These are phyloP conservation scores for Coemansia sp. DNA, from an alignment of 192 early-diverging fungal genomes.

Conservation along the genomic window DNA sequence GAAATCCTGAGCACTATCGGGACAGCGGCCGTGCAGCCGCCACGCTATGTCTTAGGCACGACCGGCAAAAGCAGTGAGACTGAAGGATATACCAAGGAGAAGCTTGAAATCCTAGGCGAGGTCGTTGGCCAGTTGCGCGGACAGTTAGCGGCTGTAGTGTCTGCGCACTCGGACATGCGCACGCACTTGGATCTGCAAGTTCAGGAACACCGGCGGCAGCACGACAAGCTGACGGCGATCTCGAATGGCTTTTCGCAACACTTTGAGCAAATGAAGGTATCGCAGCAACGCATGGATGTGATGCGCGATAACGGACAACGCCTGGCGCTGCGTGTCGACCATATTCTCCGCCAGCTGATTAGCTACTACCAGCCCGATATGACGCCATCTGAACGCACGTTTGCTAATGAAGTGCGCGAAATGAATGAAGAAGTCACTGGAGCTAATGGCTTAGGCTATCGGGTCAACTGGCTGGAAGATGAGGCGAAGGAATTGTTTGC, in stretches of 20 bases:
- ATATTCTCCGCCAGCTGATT: constrained; percentile 65
- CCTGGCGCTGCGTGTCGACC: constrained; percentile 61
- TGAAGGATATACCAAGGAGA: constrained; percentile 38
- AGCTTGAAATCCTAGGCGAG: constrained; percentile 41
- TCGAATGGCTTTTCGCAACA: constrained; percentile 45
- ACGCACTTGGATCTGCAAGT: constrained; percentile 43
- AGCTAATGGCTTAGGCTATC: constrained; percentile 25
- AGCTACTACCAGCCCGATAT: constrained; percentile 66
- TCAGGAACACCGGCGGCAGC: constrained; percentile 56
- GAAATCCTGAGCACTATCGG: constrained; percentile 4
- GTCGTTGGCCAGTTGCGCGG: constrained; percentile 50
- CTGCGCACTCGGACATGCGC: constrained; percentile 53
- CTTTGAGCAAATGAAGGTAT: constrained; percentile 44
- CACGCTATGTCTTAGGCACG: constrained; percentile 47
- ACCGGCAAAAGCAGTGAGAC: constrained; percentile 19
- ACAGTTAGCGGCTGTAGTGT: constrained; percentile 52
- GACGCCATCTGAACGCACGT: constrained; percentile 59
- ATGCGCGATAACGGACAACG: constrained; percentile 42
- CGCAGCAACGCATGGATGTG: constrained; percentile 53
- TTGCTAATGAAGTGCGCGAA: constrained; percentile 37
- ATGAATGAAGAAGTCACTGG: constrained; percentile 35
- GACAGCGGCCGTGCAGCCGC: constrained; percentile 27
- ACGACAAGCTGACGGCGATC: constrained; percentile 46
- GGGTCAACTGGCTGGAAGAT: constrained; percentile 32
- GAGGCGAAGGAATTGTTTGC: constrained; percentile 33